Evolutionary conservation across 164 flowering plant species (phyloP).

Genomic region (Echeveria elegans): DNA sequence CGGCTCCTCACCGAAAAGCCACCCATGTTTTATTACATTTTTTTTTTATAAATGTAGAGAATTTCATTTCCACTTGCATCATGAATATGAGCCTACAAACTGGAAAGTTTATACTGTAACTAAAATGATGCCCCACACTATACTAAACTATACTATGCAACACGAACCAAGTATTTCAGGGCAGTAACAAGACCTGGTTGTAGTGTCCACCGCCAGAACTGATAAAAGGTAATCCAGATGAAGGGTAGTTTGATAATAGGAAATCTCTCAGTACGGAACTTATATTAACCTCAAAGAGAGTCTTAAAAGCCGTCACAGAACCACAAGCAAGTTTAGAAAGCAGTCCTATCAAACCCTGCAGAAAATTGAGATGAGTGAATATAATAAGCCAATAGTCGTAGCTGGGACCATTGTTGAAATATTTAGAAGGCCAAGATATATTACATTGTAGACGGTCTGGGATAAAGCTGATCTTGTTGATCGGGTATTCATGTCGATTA

Average conservation of each 20-base stretch:
- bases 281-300: constrained; percentile 68
- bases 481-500: constrained; percentile 44
- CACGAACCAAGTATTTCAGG: background rate
- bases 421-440: background rate
- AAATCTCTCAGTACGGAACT: constrained; percentile 52
- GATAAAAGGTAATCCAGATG: constrained; percentile 40
- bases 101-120: background rate
- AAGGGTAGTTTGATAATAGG: constrained; percentile 35
- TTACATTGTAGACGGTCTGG: constrained; percentile 48
- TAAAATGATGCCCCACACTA: background rate
- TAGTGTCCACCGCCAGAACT: constrained; percentile 30
- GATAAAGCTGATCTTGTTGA: constrained; percentile 25
- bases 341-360: constrained; percentile 72
- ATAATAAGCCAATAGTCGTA: background rate
- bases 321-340: constrained; percentile 70
- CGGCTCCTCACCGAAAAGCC: background rate
- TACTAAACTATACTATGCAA: background rate
- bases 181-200: constrained; percentile 44
- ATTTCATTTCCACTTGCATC: background rate
- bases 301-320: constrained; percentile 52
- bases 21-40: background rate
- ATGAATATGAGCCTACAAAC: background rate
- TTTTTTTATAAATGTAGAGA: background rate
- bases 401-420: background rate
- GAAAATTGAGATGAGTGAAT: background rate